Conservation (phyloP, 352 stramenopile genomes). For the Phytophthora citrophthora region DNA sequence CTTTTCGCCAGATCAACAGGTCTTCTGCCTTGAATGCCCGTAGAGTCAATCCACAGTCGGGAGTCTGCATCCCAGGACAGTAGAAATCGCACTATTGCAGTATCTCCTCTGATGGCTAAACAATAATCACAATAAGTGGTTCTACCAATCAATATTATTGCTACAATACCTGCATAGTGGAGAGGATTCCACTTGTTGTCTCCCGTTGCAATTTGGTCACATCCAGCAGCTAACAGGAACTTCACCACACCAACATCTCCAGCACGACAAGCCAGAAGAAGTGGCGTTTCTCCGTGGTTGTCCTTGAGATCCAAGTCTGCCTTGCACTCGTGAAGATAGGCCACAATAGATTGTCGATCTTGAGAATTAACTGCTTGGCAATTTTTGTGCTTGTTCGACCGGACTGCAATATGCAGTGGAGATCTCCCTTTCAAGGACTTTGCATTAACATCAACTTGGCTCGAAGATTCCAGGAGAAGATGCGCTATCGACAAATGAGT, state of each 20-base stretch:
- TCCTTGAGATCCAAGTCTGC: conserved; percentile 53
- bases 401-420: conserved; percentile 53
- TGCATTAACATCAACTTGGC: conserved; percentile 39
- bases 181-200: conserved; percentile 47
- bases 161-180: conserved; percentile 43
- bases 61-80: conserved; percentile 57
- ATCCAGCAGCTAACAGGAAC: conserved; percentile 41
- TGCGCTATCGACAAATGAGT: conserved; percentile 46
- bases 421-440: conserved; percentile 59
- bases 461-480: conserved; percentile 33
- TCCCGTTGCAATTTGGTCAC: conserved; percentile 39
- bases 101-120: conserved; percentile 36
- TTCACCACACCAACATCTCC: conserved; percentile 29
- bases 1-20: conserved; percentile 44
- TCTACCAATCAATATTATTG: background rate
- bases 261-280: conserved; percentile 44
- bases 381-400: conserved; percentile 5
- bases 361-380: background rate
- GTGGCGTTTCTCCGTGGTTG: conserved; percentile 38
- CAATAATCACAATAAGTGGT: background rate
- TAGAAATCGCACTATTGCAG: conserved; percentile 43
- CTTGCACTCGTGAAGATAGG: conserved; percentile 32
- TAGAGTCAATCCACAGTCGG: conserved; percentile 31
- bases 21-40: conserved; percentile 46
- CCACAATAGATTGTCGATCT: conserved; percentile 29